Evolutionary conservation across 305 asterid genomes (phyloP), one percentile per base, ranked within the genome.

Genomic region (Fraxinus nigra): DNA sequence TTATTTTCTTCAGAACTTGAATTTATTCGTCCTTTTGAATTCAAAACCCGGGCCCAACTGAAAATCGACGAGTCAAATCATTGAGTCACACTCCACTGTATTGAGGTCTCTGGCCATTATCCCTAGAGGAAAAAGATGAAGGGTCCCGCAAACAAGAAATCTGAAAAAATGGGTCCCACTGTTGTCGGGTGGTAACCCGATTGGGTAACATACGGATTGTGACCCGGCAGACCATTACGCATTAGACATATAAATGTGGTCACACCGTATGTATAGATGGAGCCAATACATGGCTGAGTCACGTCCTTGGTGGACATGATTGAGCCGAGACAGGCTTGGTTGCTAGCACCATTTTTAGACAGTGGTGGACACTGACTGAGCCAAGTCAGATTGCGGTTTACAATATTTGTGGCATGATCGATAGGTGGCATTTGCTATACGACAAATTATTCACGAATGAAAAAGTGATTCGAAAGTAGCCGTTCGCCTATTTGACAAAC

Each of bases 281-380:
- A 48, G 40, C 80, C 80, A 43, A 26, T 13, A 13, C 40, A 48
- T 10, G 69, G 13, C 7, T 24, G 40, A 48, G 16, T 5, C 48
- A 59, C 7, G 75, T 24, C 72, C 73, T 59, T 33, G 18, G 56
- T 18, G 13, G 54, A 59, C 81, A 78, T 43, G 80, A 78, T 78
- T 35, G 63, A 69, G 74, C 65, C 79, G 59, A 28, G 7, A 61
- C 80, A 48, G 28, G 28, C 32, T 59, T 18, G 70, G 70, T 59
- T 59, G 13, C 70, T 59, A 20, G 70, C 70, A 59, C 70, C 30
- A 9, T 20, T 18, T 59, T 26, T 65, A 26, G n/a, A 65, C 72
- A n/a, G 16, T 77, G 35, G 56, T 9, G 22, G 34, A 59, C 59
- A 61, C 48, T 65, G 77, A 78, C 75, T 26, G 34, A 69, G 74